These are phyloP conservation scores for Phanerochaete sordida DNA, from an alignment of 768 basidiomycete species.

Conservation along the genomic window DNA sequence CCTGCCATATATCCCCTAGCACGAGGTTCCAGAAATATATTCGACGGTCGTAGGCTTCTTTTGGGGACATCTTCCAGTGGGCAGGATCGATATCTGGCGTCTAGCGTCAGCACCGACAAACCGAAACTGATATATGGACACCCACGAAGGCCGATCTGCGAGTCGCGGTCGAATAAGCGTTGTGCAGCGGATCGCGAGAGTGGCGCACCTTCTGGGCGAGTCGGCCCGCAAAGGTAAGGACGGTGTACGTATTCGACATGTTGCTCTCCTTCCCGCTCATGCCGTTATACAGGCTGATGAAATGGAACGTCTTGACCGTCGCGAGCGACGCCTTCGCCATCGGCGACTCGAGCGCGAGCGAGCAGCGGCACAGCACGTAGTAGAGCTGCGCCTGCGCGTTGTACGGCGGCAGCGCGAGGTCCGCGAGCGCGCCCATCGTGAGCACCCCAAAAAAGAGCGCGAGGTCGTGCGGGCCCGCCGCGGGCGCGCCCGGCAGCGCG, in stretches of 20 bases:
- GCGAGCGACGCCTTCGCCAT: conserved; percentile 63
- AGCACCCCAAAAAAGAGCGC: conserved; percentile 23
- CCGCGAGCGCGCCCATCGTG: conserved; percentile 21
- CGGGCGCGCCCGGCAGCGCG: neutral
- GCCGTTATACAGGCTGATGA: conserved; percentile 64
- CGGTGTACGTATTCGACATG: conserved; percentile 52
- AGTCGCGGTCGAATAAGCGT: neutral
- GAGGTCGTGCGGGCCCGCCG: conserved; percentile 21
- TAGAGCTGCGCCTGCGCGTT: conserved; percentile 44
- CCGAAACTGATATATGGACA: neutral
- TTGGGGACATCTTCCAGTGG: conserved; percentile 46
- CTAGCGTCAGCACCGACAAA: neutral
- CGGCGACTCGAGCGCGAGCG: conserved; percentile 58
- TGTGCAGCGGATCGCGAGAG: neutral
- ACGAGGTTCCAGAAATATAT: conserved; percentile 55
- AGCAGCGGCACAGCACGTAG: conserved; percentile 57
- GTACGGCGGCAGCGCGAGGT: conserved; percentile 22
- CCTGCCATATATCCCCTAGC: conserved; percentile 48
- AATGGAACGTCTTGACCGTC: conserved; percentile 64
- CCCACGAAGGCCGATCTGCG: conserved; percentile 22
- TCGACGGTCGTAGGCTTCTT: conserved; percentile 50
- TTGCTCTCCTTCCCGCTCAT: conserved; percentile 60
- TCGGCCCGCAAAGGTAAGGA: conserved; percentile 17
- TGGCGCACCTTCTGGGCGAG: conserved; percentile 19
- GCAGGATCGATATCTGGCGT: conserved; percentile 44